These are phyloP conservation scores for Pichia sp. DNA, from an alignment of 1,139 yeast species.

Conservation along the genomic window DNA sequence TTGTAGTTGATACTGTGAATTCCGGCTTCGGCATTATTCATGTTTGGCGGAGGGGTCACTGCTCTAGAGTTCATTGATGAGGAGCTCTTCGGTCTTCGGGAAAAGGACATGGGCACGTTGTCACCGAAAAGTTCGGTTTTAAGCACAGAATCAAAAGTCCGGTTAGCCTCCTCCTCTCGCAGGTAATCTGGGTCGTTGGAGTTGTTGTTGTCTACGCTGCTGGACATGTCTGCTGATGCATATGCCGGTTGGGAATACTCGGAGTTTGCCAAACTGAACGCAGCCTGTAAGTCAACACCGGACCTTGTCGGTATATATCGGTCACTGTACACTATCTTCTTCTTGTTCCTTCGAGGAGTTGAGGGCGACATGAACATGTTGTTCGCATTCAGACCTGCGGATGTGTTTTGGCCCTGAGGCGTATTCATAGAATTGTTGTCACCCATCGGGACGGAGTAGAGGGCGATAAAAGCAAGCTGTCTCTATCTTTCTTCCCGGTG, in stretches of 20 bases:
- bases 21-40: constrained; percentile 10
- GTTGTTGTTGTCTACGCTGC: neutral
- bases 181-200: constrained; percentile 65
- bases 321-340: constrained; percentile 60
- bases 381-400: constrained; percentile 2
- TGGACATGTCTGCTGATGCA: constrained; percentile 7
- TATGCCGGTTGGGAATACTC: constrained; percentile 10
- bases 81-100: constrained; percentile 16
- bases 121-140: constrained; percentile 92
- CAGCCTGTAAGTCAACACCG: constrained; percentile 85
- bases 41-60: constrained; percentile 29
- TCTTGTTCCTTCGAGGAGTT: constrained; percentile 36
- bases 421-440: constrained; percentile 19
- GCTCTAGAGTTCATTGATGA: constrained; percentile 21
- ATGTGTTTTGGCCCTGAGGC: constrained; percentile 17
- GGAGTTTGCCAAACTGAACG: constrained; percentile 55
- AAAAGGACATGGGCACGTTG: constrained; percentile 34
- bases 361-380: constrained; percentile 27
- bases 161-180: constrained; percentile 76
- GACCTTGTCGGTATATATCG: constrained; percentile 82
- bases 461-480: neutral
- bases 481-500: neutral
- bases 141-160: constrained; percentile 79
- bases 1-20: constrained; percentile 13
- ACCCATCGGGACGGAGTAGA: constrained; percentile 4